Conservation (phyloP, 2,329 filamentous ascomycete genomes). For the Tolypocladium endophyticum region DNA sequence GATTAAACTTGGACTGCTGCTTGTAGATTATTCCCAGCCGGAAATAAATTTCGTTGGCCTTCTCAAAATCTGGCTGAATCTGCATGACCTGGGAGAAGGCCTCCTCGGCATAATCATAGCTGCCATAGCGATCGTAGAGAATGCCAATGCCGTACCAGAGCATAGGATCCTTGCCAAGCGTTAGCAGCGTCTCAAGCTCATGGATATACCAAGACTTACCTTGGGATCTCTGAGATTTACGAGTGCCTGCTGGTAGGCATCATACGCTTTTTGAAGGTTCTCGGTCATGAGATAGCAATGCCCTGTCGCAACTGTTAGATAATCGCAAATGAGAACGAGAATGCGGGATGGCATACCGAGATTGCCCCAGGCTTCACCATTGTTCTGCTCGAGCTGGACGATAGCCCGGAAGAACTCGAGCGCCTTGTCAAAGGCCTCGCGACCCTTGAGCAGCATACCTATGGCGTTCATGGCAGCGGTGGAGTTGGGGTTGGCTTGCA, state of each 20-base stretch:
- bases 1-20: constrained; percentile 85
- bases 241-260: constrained; percentile 88
- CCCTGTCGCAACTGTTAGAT: constrained; percentile 38
- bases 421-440: constrained; percentile 88
- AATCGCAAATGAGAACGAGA: not conserved
- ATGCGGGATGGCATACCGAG: constrained; percentile 53
- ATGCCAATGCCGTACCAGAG: constrained; percentile 99
- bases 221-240: constrained; percentile 91
- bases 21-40: constrained; percentile 99
- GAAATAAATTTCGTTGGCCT: constrained; percentile 99
- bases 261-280: constrained; percentile 91
- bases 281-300: constrained; percentile 99
- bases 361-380: constrained; percentile 94
- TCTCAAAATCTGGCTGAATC: constrained; percentile 95
- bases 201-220: constrained; percentile 36
- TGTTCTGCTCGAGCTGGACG: constrained; percentile 75
- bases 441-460: constrained; percentile 78
- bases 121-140: constrained; percentile 91
- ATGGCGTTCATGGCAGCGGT: constrained; percentile 90
- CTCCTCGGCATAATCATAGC: constrained; percentile 92
- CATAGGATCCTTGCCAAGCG: constrained; percentile 64
- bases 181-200: constrained; percentile 2
- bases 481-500: constrained; percentile 80
- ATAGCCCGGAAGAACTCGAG: constrained; percentile 90
- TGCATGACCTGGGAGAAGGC: constrained; percentile 98